A percentile compares a stretch with the other conserved stretches of the same genome.
These are phyloP conservation scores for Ananas comosus DNA, from an alignment of 176 grass and related monocot genomes.

Conservation along the genomic window DNA sequence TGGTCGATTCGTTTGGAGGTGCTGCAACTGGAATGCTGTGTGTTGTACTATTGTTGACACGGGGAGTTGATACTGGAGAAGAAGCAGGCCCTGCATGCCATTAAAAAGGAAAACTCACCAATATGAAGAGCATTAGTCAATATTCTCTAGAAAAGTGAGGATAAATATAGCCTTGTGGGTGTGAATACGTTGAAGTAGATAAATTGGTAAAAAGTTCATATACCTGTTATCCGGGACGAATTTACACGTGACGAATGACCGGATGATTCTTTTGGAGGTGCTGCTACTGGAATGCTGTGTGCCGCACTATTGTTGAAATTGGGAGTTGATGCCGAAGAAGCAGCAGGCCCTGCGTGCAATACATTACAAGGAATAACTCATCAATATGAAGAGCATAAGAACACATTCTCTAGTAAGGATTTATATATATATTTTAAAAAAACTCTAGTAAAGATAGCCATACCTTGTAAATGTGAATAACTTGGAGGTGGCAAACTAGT, in stretches of 20 bases:
- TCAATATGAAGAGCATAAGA: conserved; percentile 7
- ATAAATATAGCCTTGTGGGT: neutral
- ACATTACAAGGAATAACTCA: neutral
- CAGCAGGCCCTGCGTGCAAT: conserved; percentile 15
- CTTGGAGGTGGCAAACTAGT: conserved; percentile 12
- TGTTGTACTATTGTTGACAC: conserved; percentile 24
- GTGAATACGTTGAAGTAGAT: too few species aligned
- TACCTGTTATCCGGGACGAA: neutral
- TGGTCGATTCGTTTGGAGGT: conserved; percentile 32
- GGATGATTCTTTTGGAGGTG: conserved; percentile 33
- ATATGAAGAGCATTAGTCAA: too few species aligned
- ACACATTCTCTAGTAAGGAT: conserved; percentile 12
- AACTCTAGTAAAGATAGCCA: conserved; percentile 13
- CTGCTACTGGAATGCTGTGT: conserved; percentile 31
- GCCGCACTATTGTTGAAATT: conserved; percentile 26
- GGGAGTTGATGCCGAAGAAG: conserved; percentile 27
- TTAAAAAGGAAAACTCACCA: neutral
- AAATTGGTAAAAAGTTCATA: too few species aligned
- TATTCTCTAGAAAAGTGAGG: too few species aligned
- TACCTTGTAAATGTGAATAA: conserved; percentile 27
- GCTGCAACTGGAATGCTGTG: conserved; percentile 31
- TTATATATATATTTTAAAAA: neutral
- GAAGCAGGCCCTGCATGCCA: conserved; percentile 16
- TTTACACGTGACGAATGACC: conserved; percentile 30
- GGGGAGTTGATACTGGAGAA: conserved; percentile 27